Evolutionary conservation across 2,329 filamentous ascomycete species (phyloP).

Genomic region (Bipolaris zeicola): DNA sequence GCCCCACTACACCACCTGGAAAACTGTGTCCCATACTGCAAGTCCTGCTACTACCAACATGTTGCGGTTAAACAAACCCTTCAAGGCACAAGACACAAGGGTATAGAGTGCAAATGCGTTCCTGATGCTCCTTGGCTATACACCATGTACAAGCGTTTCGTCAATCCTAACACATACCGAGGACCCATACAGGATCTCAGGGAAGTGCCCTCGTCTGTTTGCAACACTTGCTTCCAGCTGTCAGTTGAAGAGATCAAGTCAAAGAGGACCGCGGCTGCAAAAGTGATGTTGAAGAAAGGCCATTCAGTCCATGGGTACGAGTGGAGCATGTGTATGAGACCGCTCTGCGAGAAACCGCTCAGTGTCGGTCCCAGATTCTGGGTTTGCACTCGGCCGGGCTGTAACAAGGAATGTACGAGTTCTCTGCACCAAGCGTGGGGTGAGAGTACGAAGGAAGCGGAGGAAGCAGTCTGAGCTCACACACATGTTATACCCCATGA

Average conservation of each 20-base stretch:
- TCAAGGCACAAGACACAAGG: background rate
- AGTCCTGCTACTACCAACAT: conserved; percentile 23
- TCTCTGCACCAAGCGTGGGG: conserved; percentile 20
- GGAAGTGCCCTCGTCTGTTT: conserved; percentile 11
- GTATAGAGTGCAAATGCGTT: conserved; percentile 21
- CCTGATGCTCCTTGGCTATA: conserved; percentile 6
- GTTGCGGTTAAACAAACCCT: background rate
- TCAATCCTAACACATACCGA: background rate
- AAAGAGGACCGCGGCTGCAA: conserved; percentile 17
- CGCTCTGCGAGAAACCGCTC: conserved; percentile 16
- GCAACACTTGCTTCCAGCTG: conserved; percentile 19
- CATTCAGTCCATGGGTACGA: conserved; percentile 6
- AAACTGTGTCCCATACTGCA: conserved; percentile 31
- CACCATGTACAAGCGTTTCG: conserved; percentile 4
- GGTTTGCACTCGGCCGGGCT: conserved; percentile 20
- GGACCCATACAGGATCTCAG: background rate
- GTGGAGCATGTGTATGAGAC: conserved; percentile 17
- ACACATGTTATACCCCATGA: background rate
- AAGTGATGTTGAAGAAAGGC: conserved; percentile 21
- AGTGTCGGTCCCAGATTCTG: conserved; percentile 32
- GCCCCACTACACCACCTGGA: conserved; percentile 26
- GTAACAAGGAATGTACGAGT: conserved; percentile 25
- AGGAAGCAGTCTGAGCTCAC: background rate
- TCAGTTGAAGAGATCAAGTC: conserved; percentile 11
- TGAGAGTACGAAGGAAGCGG: background rate